phyloP scores from a whole-genome alignment of 2,329 filamentous ascomycete species.

The Fusarium oligoseptatum region DNA sequence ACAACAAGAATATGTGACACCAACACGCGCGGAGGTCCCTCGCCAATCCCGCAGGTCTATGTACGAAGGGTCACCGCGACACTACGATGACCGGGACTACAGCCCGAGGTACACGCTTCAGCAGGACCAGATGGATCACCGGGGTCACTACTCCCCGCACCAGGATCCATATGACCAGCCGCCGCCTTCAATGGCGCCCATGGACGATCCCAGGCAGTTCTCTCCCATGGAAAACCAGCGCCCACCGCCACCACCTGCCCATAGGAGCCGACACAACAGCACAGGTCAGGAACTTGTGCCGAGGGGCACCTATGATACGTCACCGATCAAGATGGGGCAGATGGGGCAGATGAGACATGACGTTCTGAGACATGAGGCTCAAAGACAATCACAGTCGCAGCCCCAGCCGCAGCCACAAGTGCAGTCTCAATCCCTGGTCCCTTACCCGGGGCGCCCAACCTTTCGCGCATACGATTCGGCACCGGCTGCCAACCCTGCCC shows the following conservation, averaged over 20 bases:
- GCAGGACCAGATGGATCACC: slow-evolving; percentile 56
- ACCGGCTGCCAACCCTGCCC: slow-evolving; percentile 51
- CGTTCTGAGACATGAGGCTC: slow-evolving; percentile 69
- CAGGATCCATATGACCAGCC: slow-evolving; percentile 50
- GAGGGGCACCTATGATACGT: slow-evolving; percentile 57
- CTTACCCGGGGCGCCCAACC: slow-evolving; percentile 67
- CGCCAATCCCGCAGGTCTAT: slow-evolving; percentile 51
- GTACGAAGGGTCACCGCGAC: slow-evolving; percentile 52
- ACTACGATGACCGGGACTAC: slow-evolving; percentile 55
- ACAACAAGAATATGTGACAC: slow-evolving; percentile 39
- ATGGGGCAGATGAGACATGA: slow-evolving; percentile 66
- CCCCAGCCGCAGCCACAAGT: not conserved
- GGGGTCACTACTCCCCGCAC: slow-evolving; percentile 52
- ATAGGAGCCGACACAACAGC: slow-evolving; percentile 63
- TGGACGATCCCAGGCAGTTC: slow-evolving; percentile 51
- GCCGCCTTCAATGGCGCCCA: slow-evolving; percentile 29
- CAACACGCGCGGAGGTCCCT: slow-evolving; percentile 40
- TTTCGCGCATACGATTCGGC: slow-evolving; percentile 67
- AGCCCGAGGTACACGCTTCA: slow-evolving; percentile 49
- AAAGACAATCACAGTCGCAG: slow-evolving; percentile 51
- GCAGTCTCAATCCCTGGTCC: slow-evolving; percentile 55
- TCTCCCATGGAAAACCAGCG: slow-evolving; percentile 58
- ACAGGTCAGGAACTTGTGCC: slow-evolving; percentile 58
- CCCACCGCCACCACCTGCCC: slow-evolving; percentile 70
- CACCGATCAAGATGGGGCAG: slow-evolving; percentile 50